Base-by-base conservation (phyloP, 176 grass and related monocot genomes). In the Musa schizocarpa region DNA sequence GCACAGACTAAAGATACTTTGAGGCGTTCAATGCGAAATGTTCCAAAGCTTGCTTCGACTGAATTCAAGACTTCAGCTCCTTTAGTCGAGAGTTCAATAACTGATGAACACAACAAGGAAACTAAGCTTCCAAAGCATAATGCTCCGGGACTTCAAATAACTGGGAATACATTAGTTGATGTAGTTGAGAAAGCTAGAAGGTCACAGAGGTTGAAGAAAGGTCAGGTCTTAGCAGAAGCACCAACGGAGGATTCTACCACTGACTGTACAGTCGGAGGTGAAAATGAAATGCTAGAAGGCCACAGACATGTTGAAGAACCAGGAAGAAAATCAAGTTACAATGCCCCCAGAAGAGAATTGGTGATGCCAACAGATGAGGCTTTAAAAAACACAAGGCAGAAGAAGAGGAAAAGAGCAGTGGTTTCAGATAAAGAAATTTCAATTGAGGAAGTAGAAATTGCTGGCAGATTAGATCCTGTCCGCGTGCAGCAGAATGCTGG, bases 11-110 rank as follows among this genome's bases (percentile, higher is more conserved):
- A 67, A n/a, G 54, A 66, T 50, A 48, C 52, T 25, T 13, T 68
- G 19, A 68, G 8, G 29, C 22, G n/a, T 53, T 68, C 77, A 77
- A 50, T 56, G 48, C 52, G 0, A 23, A 77, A 51, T 59, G 77
- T 56, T 83, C 53, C n/a, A 0, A 75, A 65, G 14, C 20, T 51
- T 51, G 10, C 48, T 22, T 49, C 16, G 43, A n/a, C 71, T 50
- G 13, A 62, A 59, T 13, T 50, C 21, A 34, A 61, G 56, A 19
- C 63, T 76, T 14, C 50, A 3, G 1, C 43, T 34, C 23, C 73
- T 75, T 43, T 43, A 43, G 63, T 13, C 1, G 14, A 3, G 23
- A 65, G 24, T 65, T 12, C 21, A 10, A 9, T 50, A 29, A 29
- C 16, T 50, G 67, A 50, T 7, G 17, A 43, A 65, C 8, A 22